phyloP scores from a whole-genome alignment of 108 stramenopile genomes.

The Aurantiochytrium sp. region DNA sequence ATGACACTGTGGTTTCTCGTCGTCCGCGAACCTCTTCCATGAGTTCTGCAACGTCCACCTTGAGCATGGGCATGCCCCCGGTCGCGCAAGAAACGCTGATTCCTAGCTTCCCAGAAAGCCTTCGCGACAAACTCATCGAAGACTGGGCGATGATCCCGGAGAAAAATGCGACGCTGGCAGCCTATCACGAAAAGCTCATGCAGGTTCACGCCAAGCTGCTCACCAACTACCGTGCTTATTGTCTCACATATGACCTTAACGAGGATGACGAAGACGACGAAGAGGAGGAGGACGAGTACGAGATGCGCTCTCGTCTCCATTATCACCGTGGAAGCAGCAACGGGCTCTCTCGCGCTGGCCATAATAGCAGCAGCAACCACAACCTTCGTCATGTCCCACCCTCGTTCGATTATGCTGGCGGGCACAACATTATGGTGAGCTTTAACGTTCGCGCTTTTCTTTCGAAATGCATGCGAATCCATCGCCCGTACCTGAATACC shows the following conservation, averaged over 20 bases:
- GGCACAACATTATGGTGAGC: neutral
- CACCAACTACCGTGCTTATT: neutral
- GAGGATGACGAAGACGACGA: neutral
- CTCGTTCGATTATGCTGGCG: neutral
- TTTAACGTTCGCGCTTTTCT: neutral
- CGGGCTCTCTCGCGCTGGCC: too few species aligned
- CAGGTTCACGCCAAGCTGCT: neutral
- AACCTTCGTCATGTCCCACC: too few species aligned
- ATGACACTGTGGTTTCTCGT: neutral
- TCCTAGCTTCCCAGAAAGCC: neutral
- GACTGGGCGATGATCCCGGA: neutral
- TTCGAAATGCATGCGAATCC: neutral
- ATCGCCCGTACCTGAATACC: neutral
- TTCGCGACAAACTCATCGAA: constrained; percentile 4
- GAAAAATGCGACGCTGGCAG: neutral
- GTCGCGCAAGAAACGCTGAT: neutral
- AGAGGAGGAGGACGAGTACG: neutral
- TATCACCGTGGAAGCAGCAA: too few species aligned
- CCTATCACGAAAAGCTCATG: neutral
- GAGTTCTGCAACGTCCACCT: neutral
- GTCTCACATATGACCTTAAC: neutral
- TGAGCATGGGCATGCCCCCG: neutral
- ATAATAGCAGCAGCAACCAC: too few species aligned
- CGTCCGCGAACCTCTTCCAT: neutral
- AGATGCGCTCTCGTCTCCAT: too few species aligned